A percentile compares a stretch with the other conserved stretches of the same genome.
Conservation (phyloP, 176 grass and related monocot species). For the Ensete ventricosum region DNA sequence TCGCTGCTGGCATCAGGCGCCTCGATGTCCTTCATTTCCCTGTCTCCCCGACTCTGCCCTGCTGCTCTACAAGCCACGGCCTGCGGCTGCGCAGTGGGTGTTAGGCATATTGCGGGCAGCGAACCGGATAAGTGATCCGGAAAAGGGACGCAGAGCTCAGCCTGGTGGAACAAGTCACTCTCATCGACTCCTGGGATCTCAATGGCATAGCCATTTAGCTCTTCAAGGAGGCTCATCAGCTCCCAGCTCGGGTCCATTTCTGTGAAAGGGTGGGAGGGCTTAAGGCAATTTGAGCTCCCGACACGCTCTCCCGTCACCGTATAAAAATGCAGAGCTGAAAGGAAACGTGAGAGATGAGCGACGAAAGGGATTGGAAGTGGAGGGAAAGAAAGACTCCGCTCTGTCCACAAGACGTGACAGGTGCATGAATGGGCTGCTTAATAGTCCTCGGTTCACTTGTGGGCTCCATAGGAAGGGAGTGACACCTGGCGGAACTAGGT, state of each 20-base stretch:
- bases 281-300: neutral
- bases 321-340: neutral
- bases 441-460: too few relatives aligned
- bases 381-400: too few relatives aligned
- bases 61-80: neutral
- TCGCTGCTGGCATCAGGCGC: neutral
- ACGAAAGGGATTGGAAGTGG: too few relatives aligned
- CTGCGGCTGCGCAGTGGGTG: neutral
- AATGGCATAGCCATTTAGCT: constrained; percentile 3
- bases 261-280: neutral
- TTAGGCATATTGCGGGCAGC: neutral
- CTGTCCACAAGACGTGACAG: too few relatives aligned
- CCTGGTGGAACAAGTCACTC: constrained; percentile 1
- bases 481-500: neutral
- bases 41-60: neutral
- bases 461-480: neutral
- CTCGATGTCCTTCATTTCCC: neutral
- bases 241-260: constrained; percentile 14
- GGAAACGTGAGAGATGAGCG: too few relatives aligned
- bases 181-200: neutral
- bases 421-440: too few relatives aligned
- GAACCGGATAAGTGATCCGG: neutral
- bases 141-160: neutral
- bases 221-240: constrained; percentile 4
- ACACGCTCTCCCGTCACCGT: neutral